A percentile compares a stretch with the other conserved stretches of the same genome.
phyloP scores from a whole-genome alignment of 176 grass and related monocot species.

The Oryza brachyantha region DNA sequence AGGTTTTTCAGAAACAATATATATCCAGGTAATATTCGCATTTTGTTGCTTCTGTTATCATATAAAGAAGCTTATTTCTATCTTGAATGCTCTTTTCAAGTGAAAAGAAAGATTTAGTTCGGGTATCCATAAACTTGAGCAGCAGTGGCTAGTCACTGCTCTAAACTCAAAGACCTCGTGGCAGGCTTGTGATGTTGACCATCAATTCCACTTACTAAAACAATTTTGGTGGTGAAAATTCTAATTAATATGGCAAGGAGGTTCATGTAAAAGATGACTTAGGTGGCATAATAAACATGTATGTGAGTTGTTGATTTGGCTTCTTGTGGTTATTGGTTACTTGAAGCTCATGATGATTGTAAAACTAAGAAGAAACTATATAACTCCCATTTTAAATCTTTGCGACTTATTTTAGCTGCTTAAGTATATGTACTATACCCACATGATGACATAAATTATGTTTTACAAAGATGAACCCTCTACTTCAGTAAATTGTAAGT shows the following conservation, averaged over 20 bases:
- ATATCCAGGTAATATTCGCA: conserved; percentile 80
- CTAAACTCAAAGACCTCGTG: not conserved
- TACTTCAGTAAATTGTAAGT: not conserved
- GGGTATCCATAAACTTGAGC: not conserved
- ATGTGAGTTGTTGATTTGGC: not conserved
- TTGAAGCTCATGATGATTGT: not conserved
- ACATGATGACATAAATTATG: not conserved
- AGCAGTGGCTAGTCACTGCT: not conserved
- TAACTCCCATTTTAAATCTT: not conserved
- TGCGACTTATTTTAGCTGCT: not conserved
- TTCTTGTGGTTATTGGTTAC: not conserved
- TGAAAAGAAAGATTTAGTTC: not conserved
- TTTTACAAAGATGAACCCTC: not conserved
- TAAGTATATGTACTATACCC: not conserved
- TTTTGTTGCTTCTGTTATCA: conserved; percentile 25
- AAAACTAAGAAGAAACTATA: conserved; percentile 1
- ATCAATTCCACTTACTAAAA: not conserved
- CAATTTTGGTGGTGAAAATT: not conserved
- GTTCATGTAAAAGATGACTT: not conserved
- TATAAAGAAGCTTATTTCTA: not conserved
- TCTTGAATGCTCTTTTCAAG: conserved; percentile 4
- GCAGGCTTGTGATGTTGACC: not conserved
- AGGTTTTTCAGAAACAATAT: conserved; percentile 99
- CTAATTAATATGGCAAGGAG: not conserved
- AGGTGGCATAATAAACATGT: not conserved